phyloP scores from a whole-genome alignment of 768 basidiomycete genomes.

The Pisolithus marmoratus region DNA sequence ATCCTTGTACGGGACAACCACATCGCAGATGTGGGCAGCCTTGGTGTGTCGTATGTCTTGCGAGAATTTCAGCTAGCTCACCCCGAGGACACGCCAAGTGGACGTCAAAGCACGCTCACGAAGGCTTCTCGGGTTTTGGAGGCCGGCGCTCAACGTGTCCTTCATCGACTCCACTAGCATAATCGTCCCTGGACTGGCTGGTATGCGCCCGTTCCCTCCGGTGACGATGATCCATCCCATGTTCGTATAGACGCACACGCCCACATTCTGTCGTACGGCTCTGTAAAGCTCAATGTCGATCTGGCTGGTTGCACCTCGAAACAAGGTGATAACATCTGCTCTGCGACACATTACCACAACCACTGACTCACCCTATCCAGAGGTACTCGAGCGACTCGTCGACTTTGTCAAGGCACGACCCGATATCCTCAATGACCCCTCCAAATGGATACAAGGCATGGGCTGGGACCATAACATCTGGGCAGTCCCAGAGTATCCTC shows the following conservation, averaged over 20 bases:
- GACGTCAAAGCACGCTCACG: slow-evolving; percentile 19
- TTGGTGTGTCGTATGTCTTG: slow-evolving; percentile 29
- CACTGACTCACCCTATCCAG: slow-evolving; percentile 27
- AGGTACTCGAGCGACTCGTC: slow-evolving; percentile 58
- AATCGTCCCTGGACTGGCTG: slow-evolving; percentile 70
- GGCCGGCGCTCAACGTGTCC: slow-evolving; percentile 14
- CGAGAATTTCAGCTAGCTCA: too few species aligned
- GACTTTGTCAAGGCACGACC: slow-evolving; percentile 53
- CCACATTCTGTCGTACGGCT: slow-evolving; percentile 69
- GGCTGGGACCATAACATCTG: slow-evolving; percentile 95
- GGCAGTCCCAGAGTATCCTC: slow-evolving; percentile 60
- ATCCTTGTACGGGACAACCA: slow-evolving; percentile 45
- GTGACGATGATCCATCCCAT: background rate
- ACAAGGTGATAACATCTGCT: slow-evolving; percentile 38
- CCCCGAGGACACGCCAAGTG: slow-evolving; percentile 6
- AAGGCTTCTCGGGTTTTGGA: slow-evolving; percentile 10
- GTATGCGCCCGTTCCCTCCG: slow-evolving; percentile 28
- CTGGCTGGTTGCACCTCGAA: slow-evolving; percentile 55
- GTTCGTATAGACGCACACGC: slow-evolving; percentile 66
- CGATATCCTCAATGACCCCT: slow-evolving; percentile 45
- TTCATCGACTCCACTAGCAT: slow-evolving; percentile 35
- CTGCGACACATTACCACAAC: background rate
- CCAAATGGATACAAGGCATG: slow-evolving; percentile 75
- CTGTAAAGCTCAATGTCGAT: slow-evolving; percentile 56
- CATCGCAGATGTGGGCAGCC: slow-evolving; percentile 44